These are phyloP conservation scores for Saccharomycopsis javanensis DNA, from an alignment of 805 yeast species.

Conservation along the genomic window DNA sequence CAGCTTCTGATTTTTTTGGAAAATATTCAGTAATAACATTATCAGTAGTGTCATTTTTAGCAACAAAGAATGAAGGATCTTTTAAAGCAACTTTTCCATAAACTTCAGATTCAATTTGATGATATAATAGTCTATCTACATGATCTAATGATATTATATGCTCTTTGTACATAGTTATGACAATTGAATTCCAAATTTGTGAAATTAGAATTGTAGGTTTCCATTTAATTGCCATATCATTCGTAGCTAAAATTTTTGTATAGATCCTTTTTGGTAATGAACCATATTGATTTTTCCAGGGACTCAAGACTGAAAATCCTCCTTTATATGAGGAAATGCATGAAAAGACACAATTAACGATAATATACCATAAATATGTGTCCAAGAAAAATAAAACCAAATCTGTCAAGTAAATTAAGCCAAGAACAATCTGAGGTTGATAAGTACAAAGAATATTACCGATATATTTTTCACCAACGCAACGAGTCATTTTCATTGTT, in stretches of 20 bases:
- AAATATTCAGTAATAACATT: slow-evolving; percentile 74
- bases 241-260: slow-evolving; percentile 90
- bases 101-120: slow-evolving; percentile 33
- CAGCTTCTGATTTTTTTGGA: slow-evolving; percentile 96
- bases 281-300: slow-evolving; percentile 98
- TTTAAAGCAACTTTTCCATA: slow-evolving; percentile 96
- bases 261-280: slow-evolving; percentile 97
- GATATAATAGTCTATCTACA: slow-evolving; percentile 55
- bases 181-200: slow-evolving; percentile 73
- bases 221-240: slow-evolving; percentile 37
- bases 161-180: slow-evolving; percentile 73
- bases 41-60: slow-evolving; percentile 85
- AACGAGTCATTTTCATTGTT: slow-evolving; percentile 70
- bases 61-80: slow-evolving; percentile 96
- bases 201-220: slow-evolving; percentile 50
- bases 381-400: slow-evolving; percentile 93
- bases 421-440: slow-evolving; percentile 82
- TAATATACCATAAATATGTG: slow-evolving; percentile 97
- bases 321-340: slow-evolving; percentile 96
- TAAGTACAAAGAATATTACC: slow-evolving; percentile 63
- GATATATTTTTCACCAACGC: slow-evolving; percentile 91
- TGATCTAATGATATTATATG: slow-evolving; percentile 68
- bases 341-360: slow-evolving; percentile 90
- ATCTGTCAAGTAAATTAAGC: slow-evolving; percentile 87
- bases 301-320: slow-evolving; percentile 97